Conservation (phyloP, 805 yeast genomes). For the Candida ascalaphidarum region DNA sequence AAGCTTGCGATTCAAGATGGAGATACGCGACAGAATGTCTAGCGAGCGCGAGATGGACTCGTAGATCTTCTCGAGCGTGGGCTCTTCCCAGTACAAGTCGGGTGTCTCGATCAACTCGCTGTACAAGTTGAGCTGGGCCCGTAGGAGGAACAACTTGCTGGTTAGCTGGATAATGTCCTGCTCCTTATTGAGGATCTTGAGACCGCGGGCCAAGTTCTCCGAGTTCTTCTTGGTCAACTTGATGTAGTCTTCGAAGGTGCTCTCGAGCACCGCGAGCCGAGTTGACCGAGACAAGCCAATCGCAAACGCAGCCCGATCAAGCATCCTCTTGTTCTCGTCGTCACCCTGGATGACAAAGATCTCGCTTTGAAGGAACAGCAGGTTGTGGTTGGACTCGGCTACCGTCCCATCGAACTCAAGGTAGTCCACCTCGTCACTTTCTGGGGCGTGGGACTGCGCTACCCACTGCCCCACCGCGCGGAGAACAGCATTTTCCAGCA, state of each 20-base stretch:
- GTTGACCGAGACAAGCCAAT: constrained; percentile 85
- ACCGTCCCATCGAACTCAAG: constrained; percentile 36
- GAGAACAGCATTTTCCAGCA: constrained; percentile 36
- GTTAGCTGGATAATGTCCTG: constrained; percentile 59
- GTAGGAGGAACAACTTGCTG: constrained; percentile 63
- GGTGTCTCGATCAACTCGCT: constrained; percentile 89
- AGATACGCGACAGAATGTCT: constrained; percentile 71
- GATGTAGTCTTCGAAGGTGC: constrained; percentile 62
- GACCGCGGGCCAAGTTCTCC: constrained; percentile 58
- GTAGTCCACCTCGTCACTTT: constrained; percentile 84
- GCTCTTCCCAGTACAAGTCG: constrained; percentile 89
- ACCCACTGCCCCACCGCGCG: constrained; percentile 46
- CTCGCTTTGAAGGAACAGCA: constrained; percentile 52
- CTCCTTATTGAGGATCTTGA: constrained; percentile 34
- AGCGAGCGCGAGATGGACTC: constrained; percentile 59
- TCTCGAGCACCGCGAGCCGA: constrained; percentile 71
- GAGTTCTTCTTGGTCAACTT: constrained; percentile 54
- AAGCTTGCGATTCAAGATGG: constrained; percentile 72
- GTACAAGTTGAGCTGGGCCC: constrained; percentile 80
- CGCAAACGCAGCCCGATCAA: constrained; percentile 84
- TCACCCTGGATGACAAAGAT: constrained; percentile 55
- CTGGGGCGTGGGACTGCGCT: constrained; percentile 35
- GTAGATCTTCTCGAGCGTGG: constrained; percentile 71
- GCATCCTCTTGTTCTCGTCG: constrained; percentile 33
- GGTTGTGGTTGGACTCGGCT: constrained; percentile 10